Evolutionary conservation across 495 filamentous ascomycete genomes (phyloP).

Genomic region (Thermochaetoides thermophila): DNA sequence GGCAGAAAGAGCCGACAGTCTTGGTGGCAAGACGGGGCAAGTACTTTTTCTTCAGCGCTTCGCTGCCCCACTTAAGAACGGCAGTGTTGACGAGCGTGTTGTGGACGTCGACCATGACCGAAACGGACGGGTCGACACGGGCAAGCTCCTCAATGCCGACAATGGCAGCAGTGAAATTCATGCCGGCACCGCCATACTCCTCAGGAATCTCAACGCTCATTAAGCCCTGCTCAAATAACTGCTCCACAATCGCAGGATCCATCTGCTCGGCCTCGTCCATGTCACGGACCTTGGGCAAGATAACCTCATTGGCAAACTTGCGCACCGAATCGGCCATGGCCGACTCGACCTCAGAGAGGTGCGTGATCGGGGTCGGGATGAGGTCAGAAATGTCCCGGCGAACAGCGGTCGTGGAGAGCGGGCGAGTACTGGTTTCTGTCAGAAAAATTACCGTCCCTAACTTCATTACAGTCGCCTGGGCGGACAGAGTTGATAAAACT

Average conservation of each 20-base stretch:
- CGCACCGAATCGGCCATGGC: conserved; percentile 80
- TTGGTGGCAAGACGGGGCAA: conserved; percentile 76
- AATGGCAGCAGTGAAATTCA: conserved; percentile 97
- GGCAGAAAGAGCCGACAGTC: conserved; percentile 89
- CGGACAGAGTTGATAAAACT: not conserved
- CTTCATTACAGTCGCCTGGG: not conserved
- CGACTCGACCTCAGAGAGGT: conserved; percentile 78
- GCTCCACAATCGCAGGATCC: conserved; percentile 77
- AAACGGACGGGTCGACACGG: conserved; percentile 85
- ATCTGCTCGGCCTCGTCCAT: conserved; percentile 97
- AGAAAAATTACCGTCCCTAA: not conserved
- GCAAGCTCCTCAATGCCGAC: conserved; percentile 95
- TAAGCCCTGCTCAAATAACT: conserved; percentile 90
- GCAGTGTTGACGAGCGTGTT: conserved; percentile 96
- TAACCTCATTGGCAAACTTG: conserved; percentile 77
- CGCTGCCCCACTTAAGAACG: conserved; percentile 70
- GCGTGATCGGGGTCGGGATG: conserved; percentile 82
- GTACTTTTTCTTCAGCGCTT: conserved; percentile 64
- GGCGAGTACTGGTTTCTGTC: conserved; percentile 33
- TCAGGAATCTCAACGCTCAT: conserved; percentile 98
- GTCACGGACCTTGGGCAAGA: conserved; percentile 83
- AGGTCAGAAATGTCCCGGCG: conserved; percentile 47
- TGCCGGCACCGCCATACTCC: conserved; percentile 88
- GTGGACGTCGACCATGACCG: conserved; percentile 87
- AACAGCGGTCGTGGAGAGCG: conserved; percentile 54